phyloP scores from a whole-genome alignment of 1,139 yeast genomes.

The Kodamaea sp. region DNA sequence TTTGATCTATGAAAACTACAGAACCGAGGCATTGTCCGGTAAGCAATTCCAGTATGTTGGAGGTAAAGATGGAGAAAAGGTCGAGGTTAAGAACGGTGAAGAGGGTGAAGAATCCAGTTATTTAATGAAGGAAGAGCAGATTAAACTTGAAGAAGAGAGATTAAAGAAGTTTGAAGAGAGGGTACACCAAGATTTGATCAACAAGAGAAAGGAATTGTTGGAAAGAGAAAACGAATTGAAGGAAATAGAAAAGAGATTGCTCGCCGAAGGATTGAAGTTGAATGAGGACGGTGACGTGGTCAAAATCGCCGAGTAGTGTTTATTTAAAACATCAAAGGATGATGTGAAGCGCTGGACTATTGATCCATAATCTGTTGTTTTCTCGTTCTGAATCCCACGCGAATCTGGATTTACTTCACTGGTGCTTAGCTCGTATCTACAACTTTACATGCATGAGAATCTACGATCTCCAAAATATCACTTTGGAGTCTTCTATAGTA shows the following conservation, averaged over 20 bases:
- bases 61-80: constrained; percentile 19
- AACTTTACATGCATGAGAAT: too few relatives aligned
- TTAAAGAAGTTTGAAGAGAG: constrained; percentile 78
- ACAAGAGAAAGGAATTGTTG: constrained; percentile 79
- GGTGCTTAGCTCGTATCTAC: too few relatives aligned
- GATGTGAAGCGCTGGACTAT: too few relatives aligned
- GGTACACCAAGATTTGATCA: constrained; percentile 85
- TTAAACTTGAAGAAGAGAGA: constrained; percentile 77
- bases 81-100: constrained; percentile 13
- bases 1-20: constrained; percentile 65
- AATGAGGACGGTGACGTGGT: constrained; percentile 46
- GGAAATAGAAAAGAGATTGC: constrained; percentile 75
- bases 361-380: too few relatives aligned
- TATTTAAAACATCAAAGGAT: too few relatives aligned
- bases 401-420: too few relatives aligned
- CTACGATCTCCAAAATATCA: too few relatives aligned
- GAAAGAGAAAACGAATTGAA: constrained; percentile 87
- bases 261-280: constrained; percentile 53
- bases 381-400: too few relatives aligned
- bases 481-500: too few relatives aligned
- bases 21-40: constrained; percentile 64
- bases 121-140: constrained; percentile 75
- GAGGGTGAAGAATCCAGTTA: constrained; percentile 44
- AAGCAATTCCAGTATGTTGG: constrained; percentile 45
- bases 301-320: constrained; percentile 20